Base-by-base conservation (phyloP, 352 stramenopile species). In the Globisporangium echinulatum region DNA sequence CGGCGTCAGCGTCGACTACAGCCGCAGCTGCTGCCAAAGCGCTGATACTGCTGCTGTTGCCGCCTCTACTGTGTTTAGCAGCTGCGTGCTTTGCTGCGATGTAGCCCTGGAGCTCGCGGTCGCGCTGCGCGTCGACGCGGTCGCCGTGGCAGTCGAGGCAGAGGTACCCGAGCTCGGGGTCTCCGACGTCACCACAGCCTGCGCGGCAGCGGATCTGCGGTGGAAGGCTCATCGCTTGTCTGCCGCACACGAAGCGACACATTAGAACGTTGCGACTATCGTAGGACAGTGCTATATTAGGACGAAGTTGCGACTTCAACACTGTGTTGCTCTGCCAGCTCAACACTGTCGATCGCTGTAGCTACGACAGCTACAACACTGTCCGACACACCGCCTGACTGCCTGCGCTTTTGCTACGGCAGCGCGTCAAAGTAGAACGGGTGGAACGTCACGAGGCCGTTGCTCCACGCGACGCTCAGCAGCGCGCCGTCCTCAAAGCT, bases 401-500 rank as follows among this genome's bases (percentile, higher is more conserved):
- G 6, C 11, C 25, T 33, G 25, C 25, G 25, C 25, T 33, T 3
- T 2, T 33, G 25, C 42, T 50, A 49, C n/a, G 36, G 38, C 14
- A 46, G 13, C 11, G 77, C 67, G 58, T 85, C 58, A 62, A 87
- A 80, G 69, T 90, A 90, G 62, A 92, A 92, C 25, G 83, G 83
- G 59, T 90, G 71, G 61, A 92, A 92, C 9, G 79, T 85, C 57
- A 92, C 73, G 48, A 90, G 62, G 0, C 83, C 83, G n/a, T 72
- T 87, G 68, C 80, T 90, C 83, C 83, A 92, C 8, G 70, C 75
- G 56, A 92, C 67, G 40, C 80, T 88, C 42, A 92, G 63, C 54
- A 92, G 57, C 37, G 83, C 75, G 4, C 83, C 79, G 44, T 87
- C 63, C 37, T 90, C 72, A 56, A 89, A 92, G 11, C 66, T 86